Evolutionary conservation across 2,329 filamentous ascomycete genomes (phyloP).

Genomic region (Venturia aucupariae): DNA sequence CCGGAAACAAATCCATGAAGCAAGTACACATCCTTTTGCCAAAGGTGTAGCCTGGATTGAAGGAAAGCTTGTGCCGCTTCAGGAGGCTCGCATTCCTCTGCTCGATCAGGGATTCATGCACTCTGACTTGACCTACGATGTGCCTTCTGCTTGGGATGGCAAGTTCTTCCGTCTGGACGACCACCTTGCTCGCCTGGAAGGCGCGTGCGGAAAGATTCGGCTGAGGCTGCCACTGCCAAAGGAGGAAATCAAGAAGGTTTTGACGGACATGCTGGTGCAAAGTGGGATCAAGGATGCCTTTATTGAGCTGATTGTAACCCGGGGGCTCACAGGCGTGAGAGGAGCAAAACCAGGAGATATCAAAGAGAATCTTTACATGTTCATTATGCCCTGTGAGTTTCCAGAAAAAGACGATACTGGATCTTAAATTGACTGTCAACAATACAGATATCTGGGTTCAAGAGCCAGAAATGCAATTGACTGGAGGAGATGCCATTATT

Average conservation of each 20-base stretch:
- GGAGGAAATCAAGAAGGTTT: constrained; percentile 31
- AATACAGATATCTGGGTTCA: constrained; percentile 38
- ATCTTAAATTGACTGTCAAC: background rate
- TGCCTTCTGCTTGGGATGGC: constrained; percentile 43
- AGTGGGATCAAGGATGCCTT: constrained; percentile 42
- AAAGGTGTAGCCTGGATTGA: constrained; percentile 41
- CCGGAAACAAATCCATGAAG: constrained; percentile 25
- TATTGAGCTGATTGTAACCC: constrained; percentile 43
- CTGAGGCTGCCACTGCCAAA: constrained; percentile 34
- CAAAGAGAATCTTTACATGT: constrained; percentile 38
- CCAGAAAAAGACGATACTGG: background rate
- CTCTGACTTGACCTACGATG: constrained; percentile 45
- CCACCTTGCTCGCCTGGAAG: constrained; percentile 37
- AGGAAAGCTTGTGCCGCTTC: constrained; percentile 34
- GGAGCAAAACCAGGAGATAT: constrained; percentile 28
- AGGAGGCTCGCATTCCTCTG: constrained; percentile 41
- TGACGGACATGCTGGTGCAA: constrained; percentile 38
- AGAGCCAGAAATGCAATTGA: constrained; percentile 34
- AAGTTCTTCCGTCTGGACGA: constrained; percentile 45
- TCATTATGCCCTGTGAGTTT: constrained; percentile 33
- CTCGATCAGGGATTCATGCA: constrained; percentile 45
- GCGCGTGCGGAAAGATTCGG: constrained; percentile 38
- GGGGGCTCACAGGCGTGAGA: constrained; percentile 36
- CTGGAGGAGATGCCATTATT: constrained; percentile 35
- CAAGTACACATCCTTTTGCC: constrained; percentile 32